Percentiles rank a stretch among this genome's conserved stretches.
phyloP scores from a whole-genome alignment of 768 basidiomycete species.

The Phaffia tasmanica region DNA sequence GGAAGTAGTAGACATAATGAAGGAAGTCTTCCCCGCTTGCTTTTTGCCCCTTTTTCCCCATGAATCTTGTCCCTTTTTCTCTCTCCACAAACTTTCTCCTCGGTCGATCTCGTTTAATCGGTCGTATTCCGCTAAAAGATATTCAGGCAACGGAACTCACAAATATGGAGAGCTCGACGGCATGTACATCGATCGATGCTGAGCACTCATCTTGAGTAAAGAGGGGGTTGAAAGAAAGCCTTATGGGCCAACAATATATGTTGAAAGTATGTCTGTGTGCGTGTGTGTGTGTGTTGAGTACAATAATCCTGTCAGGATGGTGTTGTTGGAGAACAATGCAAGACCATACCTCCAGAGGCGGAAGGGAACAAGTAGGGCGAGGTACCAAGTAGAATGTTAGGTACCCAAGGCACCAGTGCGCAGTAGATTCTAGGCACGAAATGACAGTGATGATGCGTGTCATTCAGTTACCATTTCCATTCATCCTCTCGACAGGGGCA shows the following conservation, averaged over 20 bases:
- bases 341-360: neutral
- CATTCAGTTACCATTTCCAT: no score
- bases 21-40: neutral
- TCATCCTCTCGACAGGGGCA: no score
- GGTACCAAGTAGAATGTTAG: no score
- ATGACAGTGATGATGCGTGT: no score
- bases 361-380: neutral
- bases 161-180: conserved; percentile 8
- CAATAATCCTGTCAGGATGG: neutral
- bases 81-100: no score
- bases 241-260: neutral
- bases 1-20: neutral
- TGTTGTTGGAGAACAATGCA: neutral
- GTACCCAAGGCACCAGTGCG: no score
- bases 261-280: neutral
- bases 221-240: neutral
- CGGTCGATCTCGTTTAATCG: neutral
- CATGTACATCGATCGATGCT: conserved; percentile 15
- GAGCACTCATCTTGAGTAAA: neutral
- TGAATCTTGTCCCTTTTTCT: no score
- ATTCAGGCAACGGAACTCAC: neutral
- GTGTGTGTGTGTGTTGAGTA: neutral
- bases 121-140: neutral
- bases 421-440: no score
- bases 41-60: neutral